Percentiles rank a stretch among this genome's conserved stretches.
These are phyloP conservation scores for Fonsecaea pedrosoi DNA, from an alignment of 2,329 filamentous ascomycete species.

Conservation along the genomic window DNA sequence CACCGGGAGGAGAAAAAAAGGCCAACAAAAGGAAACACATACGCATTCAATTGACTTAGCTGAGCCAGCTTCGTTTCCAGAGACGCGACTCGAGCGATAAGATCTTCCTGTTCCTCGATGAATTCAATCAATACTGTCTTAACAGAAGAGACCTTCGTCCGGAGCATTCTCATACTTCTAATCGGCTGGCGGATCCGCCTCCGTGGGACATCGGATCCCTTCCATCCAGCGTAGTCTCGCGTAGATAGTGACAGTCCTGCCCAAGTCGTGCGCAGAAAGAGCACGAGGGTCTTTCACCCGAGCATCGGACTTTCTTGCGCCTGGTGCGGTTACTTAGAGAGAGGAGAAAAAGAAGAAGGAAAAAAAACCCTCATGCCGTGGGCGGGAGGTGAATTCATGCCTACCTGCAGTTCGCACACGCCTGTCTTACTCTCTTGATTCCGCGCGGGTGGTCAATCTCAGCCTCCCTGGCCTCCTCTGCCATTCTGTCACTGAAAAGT, in stretches of 20 bases:
- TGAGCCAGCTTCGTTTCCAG: not conserved
- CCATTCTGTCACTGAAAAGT: too few relatives aligned
- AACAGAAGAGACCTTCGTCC: too few relatives aligned
- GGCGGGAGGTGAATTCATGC: too few relatives aligned
- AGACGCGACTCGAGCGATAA: not conserved
- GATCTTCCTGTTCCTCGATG: not conserved
- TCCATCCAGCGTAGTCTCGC: not conserved
- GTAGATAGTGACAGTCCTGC: not conserved
- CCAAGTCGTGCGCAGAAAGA: conserved; percentile 6
- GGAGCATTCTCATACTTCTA: too few relatives aligned
- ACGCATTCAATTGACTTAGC: not conserved
- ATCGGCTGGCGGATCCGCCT: too few relatives aligned
- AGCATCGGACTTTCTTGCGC: conserved; percentile 2
- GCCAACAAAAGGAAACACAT: not conserved
- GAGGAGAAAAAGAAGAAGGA: not conserved
- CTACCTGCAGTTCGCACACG: not conserved
- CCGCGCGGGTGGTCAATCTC: too few relatives aligned
- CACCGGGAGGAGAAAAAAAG: not conserved
- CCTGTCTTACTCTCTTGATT: not conserved
- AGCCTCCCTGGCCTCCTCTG: too few relatives aligned
- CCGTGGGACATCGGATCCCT: not conserved
- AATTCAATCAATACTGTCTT: too few relatives aligned
- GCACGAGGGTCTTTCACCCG: conserved; percentile 10
- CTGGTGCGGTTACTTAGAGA: not conserved
- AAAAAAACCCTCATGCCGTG: not conserved